A percentile compares a stretch with the other conserved stretches of the same genome.
These are phyloP conservation scores for Neoboletus subvelutipes DNA, from an alignment of 768 basidiomycete species.

Conservation along the genomic window DNA sequence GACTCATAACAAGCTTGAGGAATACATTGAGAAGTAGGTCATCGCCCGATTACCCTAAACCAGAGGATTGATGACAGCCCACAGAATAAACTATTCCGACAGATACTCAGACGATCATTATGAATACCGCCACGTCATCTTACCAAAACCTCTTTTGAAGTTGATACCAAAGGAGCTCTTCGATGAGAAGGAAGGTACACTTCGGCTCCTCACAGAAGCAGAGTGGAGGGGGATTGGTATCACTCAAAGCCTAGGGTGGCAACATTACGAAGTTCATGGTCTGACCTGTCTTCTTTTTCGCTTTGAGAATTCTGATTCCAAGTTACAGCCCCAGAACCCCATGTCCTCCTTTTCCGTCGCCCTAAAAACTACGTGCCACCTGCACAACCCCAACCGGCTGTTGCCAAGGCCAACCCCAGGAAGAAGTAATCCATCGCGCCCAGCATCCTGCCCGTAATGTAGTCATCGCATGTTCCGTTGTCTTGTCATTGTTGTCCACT, in stretches of 20 bases:
- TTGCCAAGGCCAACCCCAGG: slow-evolving; percentile 40
- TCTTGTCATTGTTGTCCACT: slow-evolving; percentile 20
- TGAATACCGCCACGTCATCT: slow-evolving; percentile 96
- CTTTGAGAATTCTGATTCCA: slow-evolving; percentile 12
- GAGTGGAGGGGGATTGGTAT: slow-evolving; percentile 99
- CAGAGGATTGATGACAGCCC: slow-evolving; percentile 16
- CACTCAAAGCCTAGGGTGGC: slow-evolving; percentile 94
- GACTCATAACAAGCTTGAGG: slow-evolving; percentile 57
- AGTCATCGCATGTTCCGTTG: slow-evolving; percentile 22
- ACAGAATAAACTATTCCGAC: slow-evolving; percentile 87
- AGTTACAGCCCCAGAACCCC: slow-evolving; percentile 79
- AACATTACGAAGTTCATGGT: slow-evolving; percentile 98
- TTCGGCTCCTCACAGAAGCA: slow-evolving; percentile 78
- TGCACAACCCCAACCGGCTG: slow-evolving; percentile 41
- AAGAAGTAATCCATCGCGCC: slow-evolving; percentile 37
- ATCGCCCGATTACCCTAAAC: slow-evolving; percentile 9
- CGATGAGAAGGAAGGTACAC: slow-evolving; percentile 70
- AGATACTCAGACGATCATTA: slow-evolving; percentile 89
- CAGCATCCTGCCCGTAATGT: slow-evolving; percentile 11
- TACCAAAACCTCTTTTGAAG: slow-evolving; percentile 93
- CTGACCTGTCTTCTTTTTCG: slow-evolving; percentile 17
- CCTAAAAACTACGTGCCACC: slow-evolving; percentile 64
- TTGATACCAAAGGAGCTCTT: slow-evolving; percentile 88
- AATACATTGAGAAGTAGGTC: slow-evolving; percentile 74
- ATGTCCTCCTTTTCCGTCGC: slow-evolving; percentile 91